Conservation (phyloP, 2,329 filamentous ascomycete genomes). For the Penicillium sp. region DNA sequence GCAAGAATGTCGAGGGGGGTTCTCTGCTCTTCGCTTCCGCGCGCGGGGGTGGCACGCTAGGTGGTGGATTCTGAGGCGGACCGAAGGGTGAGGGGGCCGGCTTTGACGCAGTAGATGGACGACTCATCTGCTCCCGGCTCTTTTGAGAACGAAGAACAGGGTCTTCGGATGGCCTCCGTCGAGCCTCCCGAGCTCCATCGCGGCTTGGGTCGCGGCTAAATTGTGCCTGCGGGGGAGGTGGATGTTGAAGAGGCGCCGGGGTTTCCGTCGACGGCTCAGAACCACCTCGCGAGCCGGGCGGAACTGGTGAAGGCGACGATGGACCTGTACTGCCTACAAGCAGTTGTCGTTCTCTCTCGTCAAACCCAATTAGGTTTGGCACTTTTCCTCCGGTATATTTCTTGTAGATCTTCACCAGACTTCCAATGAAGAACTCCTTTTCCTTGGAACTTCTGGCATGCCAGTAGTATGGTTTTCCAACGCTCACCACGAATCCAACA, state of each 20-base stretch:
- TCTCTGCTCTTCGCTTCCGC: slow-evolving; percentile 37
- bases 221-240: slow-evolving; percentile 35
- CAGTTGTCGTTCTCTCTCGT: slow-evolving; percentile 75
- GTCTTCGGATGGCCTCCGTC: slow-evolving; percentile 45
- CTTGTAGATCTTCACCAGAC: slow-evolving; percentile 91
- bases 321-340: slow-evolving; percentile 63
- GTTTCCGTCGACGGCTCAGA: slow-evolving; percentile 32
- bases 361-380: slow-evolving; percentile 83
- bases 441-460: slow-evolving; percentile 91
- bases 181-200: slow-evolving; percentile 41
- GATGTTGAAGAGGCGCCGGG: slow-evolving; percentile 32
- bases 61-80: slow-evolving; percentile 36
- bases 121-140: slow-evolving; percentile 50
- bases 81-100: slow-evolving; percentile 41
- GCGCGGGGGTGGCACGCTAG: slow-evolving; percentile 26
- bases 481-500: slow-evolving; percentile 82
- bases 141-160: slow-evolving; percentile 43
- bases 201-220: slow-evolving; percentile 45
- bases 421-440: slow-evolving; percentile 98
- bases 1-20: slow-evolving; percentile 22
- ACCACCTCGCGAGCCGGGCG: slow-evolving; percentile 34
- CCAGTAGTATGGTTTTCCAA: slow-evolving; percentile 98
- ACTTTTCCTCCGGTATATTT: slow-evolving; percentile 91
- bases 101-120: slow-evolving; percentile 46
- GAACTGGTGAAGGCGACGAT: slow-evolving; percentile 23